Percentiles rank a stretch among this genome's conserved stretches.
phyloP scores from a whole-genome alignment of 2,329 filamentous ascomycete species.

The Talaromyces verruculosus region DNA sequence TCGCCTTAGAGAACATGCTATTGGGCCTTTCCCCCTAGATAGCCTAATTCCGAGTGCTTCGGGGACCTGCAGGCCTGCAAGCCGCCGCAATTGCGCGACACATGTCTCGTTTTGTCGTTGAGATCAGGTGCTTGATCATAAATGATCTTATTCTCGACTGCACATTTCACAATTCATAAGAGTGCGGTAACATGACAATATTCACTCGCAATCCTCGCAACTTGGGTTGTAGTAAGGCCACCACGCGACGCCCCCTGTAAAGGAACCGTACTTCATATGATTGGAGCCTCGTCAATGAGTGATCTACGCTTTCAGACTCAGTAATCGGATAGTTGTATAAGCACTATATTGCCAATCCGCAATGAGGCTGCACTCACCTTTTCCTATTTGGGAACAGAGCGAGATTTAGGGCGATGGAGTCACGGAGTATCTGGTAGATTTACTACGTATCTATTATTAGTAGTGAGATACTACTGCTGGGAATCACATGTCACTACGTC shows the following conservation, averaged over 20 bases:
- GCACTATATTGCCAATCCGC: background rate
- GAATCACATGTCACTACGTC: background rate
- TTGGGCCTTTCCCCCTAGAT: background rate
- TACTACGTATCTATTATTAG: background rate
- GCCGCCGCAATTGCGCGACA: background rate
- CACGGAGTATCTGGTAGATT: conserved; percentile 3
- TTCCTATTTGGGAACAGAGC: background rate
- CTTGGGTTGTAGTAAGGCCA: background rate
- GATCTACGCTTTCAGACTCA: background rate
- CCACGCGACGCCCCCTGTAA: background rate
- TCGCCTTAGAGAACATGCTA: background rate
- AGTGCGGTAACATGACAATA: background rate
- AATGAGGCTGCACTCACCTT: background rate
- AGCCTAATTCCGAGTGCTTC: background rate
- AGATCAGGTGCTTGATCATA: background rate
- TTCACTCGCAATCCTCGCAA: background rate
- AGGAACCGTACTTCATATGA: background rate
- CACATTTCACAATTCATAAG: background rate
- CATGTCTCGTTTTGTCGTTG: background rate
- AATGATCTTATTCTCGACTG: background rate
- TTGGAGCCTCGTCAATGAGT: conserved; percentile 10
- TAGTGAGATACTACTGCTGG: background rate
- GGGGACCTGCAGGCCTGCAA: conserved; percentile 15
- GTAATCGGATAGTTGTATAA: background rate
- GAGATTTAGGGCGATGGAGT: background rate